Percentiles rank a stretch among this genome's conserved stretches.
Conservation (phyloP, 2,329 filamentous ascomycete species). For the Aspergillus hiratsukae region DNA sequence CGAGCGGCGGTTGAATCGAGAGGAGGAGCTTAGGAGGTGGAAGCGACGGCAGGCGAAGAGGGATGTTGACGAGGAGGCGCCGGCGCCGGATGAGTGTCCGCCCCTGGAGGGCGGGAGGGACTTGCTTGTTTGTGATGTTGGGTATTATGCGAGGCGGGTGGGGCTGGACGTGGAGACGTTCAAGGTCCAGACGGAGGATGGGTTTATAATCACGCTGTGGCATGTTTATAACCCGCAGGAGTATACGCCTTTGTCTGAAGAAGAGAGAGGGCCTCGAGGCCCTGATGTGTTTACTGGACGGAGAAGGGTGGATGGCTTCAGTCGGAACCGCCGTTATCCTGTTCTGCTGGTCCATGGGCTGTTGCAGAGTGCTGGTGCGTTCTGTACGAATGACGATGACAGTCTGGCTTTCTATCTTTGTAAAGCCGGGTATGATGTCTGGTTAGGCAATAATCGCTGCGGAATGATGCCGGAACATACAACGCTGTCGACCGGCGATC, state of each 20-base stretch:
- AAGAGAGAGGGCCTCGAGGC: constrained; percentile 44
- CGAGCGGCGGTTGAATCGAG: constrained; percentile 53
- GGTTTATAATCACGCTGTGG: constrained; percentile 84
- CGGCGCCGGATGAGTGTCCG: constrained; percentile 51
- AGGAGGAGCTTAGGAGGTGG: constrained; percentile 62
- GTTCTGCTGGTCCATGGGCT: constrained; percentile 84
- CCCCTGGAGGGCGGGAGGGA: constrained; percentile 79
- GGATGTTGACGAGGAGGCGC: constrained; percentile 36
- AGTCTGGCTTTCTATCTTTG: constrained; percentile 88
- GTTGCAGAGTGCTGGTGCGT: constrained; percentile 81
- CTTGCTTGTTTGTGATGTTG: constrained; percentile 70
- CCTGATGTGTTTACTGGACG: constrained; percentile 58
- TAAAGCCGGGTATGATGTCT: constrained; percentile 90
- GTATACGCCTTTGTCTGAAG: constrained; percentile 53
- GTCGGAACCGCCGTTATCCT: constrained; percentile 54
- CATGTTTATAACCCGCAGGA: constrained; percentile 83
- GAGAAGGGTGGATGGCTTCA: constrained; percentile 19
- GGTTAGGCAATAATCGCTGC: constrained; percentile 91
- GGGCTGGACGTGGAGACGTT: constrained; percentile 81
- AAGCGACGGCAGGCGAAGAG: constrained; percentile 35
- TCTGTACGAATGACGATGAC: constrained; percentile 84
- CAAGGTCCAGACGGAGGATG: constrained; percentile 86
- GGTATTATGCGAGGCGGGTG: constrained; percentile 81
- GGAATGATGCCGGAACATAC: constrained; percentile 76
- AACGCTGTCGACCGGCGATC: constrained; percentile 66